Conservation (phyloP, 441 rosid species). For the Pelargonium myrrhifolium region DNA sequence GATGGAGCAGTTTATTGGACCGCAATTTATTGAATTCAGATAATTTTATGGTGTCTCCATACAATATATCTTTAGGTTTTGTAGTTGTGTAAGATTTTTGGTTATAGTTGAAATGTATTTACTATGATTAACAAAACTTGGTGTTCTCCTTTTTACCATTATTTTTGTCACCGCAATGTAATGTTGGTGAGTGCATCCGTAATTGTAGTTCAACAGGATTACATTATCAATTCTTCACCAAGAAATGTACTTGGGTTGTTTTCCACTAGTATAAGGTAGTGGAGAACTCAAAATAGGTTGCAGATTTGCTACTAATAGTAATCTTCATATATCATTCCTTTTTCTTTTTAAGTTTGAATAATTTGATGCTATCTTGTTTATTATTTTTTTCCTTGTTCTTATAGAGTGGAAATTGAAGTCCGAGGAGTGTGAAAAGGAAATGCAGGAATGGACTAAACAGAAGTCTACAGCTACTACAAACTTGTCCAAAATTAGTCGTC, state of each 20-base stretch:
- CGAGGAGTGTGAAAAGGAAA: slow-evolving; percentile 85
- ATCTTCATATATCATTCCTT: background rate
- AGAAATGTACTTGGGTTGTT: slow-evolving; percentile 1
- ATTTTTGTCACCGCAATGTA: background rate
- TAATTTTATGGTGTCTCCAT: no score
- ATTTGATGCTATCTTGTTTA: slow-evolving; percentile 1
- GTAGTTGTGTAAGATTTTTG: background rate
- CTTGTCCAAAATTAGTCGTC: slow-evolving; percentile 75
- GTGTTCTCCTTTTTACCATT: no score
- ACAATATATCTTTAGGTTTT: no score
- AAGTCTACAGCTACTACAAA: slow-evolving; percentile 72
- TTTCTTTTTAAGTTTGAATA: background rate
- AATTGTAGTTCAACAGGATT: background rate
- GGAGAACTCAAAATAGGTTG: slow-evolving; percentile 4
- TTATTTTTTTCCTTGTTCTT: slow-evolving; percentile 21
- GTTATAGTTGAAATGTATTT: background rate
- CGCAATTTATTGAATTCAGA: no score
- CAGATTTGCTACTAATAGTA: slow-evolving; percentile 7
- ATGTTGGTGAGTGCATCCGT: background rate
- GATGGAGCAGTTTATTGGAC: no score
- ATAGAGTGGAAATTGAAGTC: slow-evolving; percentile 85
- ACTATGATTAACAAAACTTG: background rate
- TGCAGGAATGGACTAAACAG: slow-evolving; percentile 84
- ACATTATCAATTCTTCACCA: background rate
- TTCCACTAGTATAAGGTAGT: slow-evolving; percentile 1